A percentile compares a stretch with the other conserved stretches of the same genome.
phyloP scores from a whole-genome alignment of 306 rosid species.

The Abrus pulchellus region DNA sequence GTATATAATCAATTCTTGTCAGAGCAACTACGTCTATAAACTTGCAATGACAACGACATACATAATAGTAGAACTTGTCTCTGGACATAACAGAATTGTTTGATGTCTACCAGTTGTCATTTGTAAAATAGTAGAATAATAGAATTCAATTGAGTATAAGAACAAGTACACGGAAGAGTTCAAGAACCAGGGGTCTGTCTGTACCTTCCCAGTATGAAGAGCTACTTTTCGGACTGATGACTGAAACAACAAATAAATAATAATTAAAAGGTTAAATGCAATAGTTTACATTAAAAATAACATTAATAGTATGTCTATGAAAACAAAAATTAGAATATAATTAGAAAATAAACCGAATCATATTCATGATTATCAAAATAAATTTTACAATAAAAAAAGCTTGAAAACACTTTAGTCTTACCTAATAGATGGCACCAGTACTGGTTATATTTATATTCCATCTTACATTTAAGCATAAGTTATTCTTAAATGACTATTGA shows the following conservation, averaged over 20 bases:
- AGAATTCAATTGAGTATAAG: background rate
- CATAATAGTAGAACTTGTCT: constrained; percentile 20
- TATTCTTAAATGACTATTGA: background rate
- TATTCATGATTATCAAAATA: constrained; percentile 14
- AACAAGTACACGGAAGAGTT: constrained; percentile 33
- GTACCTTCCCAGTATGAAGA: constrained; percentile 90
- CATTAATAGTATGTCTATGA: background rate
- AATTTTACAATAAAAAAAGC: constrained; percentile 15
- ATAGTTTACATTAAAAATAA: constrained; percentile 23
- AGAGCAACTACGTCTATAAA: background rate
- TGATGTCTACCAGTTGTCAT: background rate
- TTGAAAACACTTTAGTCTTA: constrained; percentile 11
- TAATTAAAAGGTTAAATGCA: constrained; percentile 24
- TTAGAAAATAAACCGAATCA: constrained; percentile 1
- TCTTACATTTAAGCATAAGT: background rate
- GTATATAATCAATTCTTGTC: background rate
- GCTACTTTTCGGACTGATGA: constrained; percentile 89
- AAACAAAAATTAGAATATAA: constrained; percentile 35
- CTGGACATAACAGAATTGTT: background rate
- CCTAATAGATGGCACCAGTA: background rate
- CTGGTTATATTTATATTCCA: background rate
- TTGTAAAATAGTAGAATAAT: constrained; percentile 7
- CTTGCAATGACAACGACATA: constrained; percentile 3
- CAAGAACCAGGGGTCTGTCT: constrained; percentile 22
- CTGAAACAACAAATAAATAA: constrained; percentile 60